Evolutionary conservation across 495 filamentous ascomycete species (phyloP).

Genomic region (Bombardia bombarda): DNA sequence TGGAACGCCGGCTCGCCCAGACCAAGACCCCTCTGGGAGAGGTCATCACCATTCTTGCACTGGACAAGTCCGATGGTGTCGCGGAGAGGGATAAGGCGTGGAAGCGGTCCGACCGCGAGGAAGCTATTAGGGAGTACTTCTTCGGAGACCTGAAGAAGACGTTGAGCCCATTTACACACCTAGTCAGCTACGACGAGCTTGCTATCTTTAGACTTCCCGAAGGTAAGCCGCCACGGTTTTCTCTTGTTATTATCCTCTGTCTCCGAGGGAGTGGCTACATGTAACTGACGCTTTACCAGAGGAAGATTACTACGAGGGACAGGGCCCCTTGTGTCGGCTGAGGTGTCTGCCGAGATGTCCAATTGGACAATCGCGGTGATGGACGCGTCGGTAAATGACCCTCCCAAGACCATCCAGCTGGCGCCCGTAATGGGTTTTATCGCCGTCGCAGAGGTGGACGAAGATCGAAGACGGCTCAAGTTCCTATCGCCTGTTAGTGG

Average conservation of each 20-base stretch:
- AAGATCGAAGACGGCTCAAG: conserved; percentile 70
- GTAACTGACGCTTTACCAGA: conserved; percentile 18
- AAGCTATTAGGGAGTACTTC: conserved; percentile 84
- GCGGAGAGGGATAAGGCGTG: conserved; percentile 72
- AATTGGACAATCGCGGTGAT: conserved; percentile 74
- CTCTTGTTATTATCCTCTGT: not conserved
- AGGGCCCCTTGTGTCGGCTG: conserved; percentile 49
- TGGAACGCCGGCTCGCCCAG: conserved; percentile 63
- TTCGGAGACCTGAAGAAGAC: conserved; percentile 73
- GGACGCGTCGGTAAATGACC: conserved; percentile 57
- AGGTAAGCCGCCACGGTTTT: too few relatives aligned
- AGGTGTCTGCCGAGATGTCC: conserved; percentile 51
- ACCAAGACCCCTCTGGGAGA: conserved; percentile 54
- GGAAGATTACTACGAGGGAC: conserved; percentile 20
- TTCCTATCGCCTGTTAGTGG: conserved; percentile 76
- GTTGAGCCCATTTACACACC: conserved; percentile 76
- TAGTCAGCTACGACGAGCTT: conserved; percentile 64
- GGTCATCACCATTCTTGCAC: conserved; percentile 61
- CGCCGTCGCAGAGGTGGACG: conserved; percentile 85
- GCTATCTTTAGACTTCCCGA: conserved; percentile 46
- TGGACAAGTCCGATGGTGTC: conserved; percentile 84
- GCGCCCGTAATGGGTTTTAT: conserved; percentile 87
- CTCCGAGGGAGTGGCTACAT: conserved; percentile 7
- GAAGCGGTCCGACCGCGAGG: conserved; percentile 60
- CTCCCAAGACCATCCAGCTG: conserved; percentile 65